Percentiles rank a stretch among this genome's conserved stretches.
phyloP scores from a whole-genome alignment of 257 asterid genomes.

The Nicotiana otophora region DNA sequence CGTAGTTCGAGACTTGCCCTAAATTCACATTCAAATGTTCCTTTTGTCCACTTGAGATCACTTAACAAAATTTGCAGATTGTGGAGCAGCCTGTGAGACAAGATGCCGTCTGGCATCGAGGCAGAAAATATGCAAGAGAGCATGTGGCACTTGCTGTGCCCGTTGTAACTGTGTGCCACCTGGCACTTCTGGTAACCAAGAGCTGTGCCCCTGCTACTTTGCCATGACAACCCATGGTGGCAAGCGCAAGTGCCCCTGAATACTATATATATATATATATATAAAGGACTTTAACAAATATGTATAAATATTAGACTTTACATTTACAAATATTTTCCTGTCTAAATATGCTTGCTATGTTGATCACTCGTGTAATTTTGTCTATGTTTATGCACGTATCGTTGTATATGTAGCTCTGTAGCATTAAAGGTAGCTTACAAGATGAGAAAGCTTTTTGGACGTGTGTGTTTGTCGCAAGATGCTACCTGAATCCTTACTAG shows the following conservation, averaged over 20 bases:
- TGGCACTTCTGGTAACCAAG: slow-evolving; percentile 51
- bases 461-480: background rate
- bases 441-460: background rate
- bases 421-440: background rate
- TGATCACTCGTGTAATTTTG: background rate
- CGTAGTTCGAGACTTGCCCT: too few relatives aligned
- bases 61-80: slow-evolving; percentile 21
- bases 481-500: background rate
- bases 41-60: background rate
- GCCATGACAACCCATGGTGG: slow-evolving; percentile 54
- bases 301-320: background rate
- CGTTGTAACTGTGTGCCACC: slow-evolving; percentile 62
- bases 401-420: background rate
- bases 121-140: slow-evolving; percentile 35
- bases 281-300: background rate
- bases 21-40: too few relatives aligned
- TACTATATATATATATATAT: background rate
- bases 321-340: background rate
- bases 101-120: slow-evolving; percentile 45
- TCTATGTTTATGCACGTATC: background rate
- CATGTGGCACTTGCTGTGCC: slow-evolving; percentile 56
- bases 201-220: slow-evolving; percentile 58
- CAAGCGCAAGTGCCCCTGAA: slow-evolving; percentile 51
- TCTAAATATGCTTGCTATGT: background rate
- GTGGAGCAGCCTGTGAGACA: slow-evolving; percentile 36